Conservation (phyloP, 164 flowering plant species). For the Paratinospora sagittata region DNA sequence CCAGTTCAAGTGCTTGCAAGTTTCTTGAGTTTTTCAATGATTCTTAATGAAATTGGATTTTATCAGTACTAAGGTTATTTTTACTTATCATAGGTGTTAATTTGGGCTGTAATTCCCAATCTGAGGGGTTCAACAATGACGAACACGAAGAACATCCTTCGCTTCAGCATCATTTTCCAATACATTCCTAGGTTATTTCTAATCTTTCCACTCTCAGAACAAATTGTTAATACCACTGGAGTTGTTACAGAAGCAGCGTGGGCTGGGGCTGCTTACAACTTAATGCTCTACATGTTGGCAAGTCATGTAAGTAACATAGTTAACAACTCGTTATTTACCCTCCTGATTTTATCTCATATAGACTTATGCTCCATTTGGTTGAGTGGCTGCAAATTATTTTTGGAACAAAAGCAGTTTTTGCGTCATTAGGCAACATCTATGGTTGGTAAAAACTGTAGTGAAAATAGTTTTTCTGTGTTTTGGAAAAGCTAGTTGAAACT, state of each 20-base stretch:
- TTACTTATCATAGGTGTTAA: conserved; percentile 42
- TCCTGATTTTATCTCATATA: too few relatives aligned
- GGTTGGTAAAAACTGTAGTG: too few relatives aligned
- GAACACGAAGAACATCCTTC: conserved; percentile 51
- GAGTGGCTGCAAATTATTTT: too few relatives aligned
- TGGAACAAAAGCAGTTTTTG: too few relatives aligned
- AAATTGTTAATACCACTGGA: conserved; percentile 61
- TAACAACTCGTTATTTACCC: neutral
- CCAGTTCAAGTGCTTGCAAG: too few relatives aligned
- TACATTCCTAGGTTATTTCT: conserved; percentile 57
- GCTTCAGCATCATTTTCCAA: conserved; percentile 48
- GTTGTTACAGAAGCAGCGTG: conserved; percentile 69
- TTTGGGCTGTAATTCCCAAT: conserved; percentile 70
- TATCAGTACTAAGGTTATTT: neutral
- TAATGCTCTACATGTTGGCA: conserved; percentile 72
- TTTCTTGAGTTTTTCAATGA: too few relatives aligned
- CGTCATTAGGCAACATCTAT: too few relatives aligned
- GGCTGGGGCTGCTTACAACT: conserved; percentile 86
- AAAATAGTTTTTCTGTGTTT: too few relatives aligned
- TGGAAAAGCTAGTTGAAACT: too few relatives aligned
- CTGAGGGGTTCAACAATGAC: conserved; percentile 49
- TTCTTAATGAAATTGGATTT: too few relatives aligned
- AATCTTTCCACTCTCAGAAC: conserved; percentile 56
- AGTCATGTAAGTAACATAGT: conserved; percentile 60
- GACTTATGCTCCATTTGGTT: too few relatives aligned